A percentile compares a stretch with the other conserved stretches of the same genome.
phyloP scores from a whole-genome alignment of 768 basidiomycete genomes.

The Kwoniella sp. region DNA sequence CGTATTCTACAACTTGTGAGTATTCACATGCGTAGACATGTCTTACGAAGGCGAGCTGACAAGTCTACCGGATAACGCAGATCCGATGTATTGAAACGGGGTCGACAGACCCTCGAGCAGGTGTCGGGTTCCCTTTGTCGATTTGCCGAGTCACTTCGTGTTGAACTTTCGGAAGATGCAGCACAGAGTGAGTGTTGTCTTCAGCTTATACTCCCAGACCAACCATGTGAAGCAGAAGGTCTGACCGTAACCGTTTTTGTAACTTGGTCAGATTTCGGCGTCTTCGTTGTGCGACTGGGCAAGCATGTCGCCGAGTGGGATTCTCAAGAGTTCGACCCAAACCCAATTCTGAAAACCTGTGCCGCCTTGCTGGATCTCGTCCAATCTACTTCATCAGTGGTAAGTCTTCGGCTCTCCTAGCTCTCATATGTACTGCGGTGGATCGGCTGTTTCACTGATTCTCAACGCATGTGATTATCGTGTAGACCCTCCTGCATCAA shows the following conservation, averaged over 20 bases:
- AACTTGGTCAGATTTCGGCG: slow-evolving; percentile 26
- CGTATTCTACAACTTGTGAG: slow-evolving; percentile 25
- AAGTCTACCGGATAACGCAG: no score
- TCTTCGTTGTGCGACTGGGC: slow-evolving; percentile 30
- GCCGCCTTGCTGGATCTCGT: slow-evolving; percentile 17
- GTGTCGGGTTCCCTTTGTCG: slow-evolving; percentile 25
- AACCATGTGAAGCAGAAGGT: background rate
- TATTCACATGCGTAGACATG: background rate
- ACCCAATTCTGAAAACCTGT: slow-evolving; percentile 25
- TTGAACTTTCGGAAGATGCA: slow-evolving; percentile 27
- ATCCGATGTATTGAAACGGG: slow-evolving; percentile 36
- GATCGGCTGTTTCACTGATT: no score
- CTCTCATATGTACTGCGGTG: background rate
- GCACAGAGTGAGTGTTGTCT: slow-evolving; percentile 21
- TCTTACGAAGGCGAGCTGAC: background rate
- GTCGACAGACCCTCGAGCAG: slow-evolving; percentile 29
- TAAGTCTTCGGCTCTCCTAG: background rate
- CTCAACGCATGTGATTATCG: background rate
- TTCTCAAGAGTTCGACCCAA: slow-evolving; percentile 35
- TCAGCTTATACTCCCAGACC: no score
- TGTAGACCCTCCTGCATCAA: slow-evolving; percentile 35
- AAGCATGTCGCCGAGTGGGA: slow-evolving; percentile 46
- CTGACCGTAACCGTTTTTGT: background rate
- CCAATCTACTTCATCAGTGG: slow-evolving; percentile 1
- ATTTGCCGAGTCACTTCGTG: slow-evolving; percentile 12